Base-by-base conservation (phyloP, 1,139 yeast species). In the Geotrichum europaeum region DNA sequence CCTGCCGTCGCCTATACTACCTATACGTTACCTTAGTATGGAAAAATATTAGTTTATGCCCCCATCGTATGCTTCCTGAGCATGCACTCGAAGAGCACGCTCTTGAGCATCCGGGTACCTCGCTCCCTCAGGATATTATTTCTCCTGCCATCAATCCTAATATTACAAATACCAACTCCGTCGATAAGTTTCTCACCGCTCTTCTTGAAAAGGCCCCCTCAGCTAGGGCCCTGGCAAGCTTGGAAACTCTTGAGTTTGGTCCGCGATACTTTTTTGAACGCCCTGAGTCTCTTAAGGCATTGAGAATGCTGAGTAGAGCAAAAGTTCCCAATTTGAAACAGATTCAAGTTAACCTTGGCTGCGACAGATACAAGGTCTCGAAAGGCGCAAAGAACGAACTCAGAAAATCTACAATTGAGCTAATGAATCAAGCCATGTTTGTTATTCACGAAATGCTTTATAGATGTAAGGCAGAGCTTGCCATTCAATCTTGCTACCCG, bases 71-170 rank as follows among this genome's bases (percentile, higher is more conserved):
- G 56, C 51, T 59, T 30, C 61, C 61, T 12, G 55, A 59, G 36
- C 61, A 59, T 25, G 61, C 61, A 15, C 54, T 59, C 1, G 61
- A 59, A 22, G 61, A 59, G 52, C 61, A 59, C 43, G 61, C 61
- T 9, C 32, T 59, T 20, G 61, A 59, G 43, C 61, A 59, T 43
- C 61, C 61, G 3, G 61, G 61, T 9, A 59, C 61, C 3, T 59
- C 61, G 9, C 54, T 59, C 10, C 61, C 61, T 32, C 61, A 59
- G 45, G 61, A 59, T 40, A 59, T 59, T 22, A 59, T 59, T 34
- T 59, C 61, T 9, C 61, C 61, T 4, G 58, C 58, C 3, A 43
- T 59, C 40, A 59, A 59, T 49, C 61, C 61, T 22, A 59, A 59
- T 24, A 59, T 59, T 12, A 51, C 61, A 22, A 52, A 25, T 43